Base-by-base conservation (phyloP, 352 stramenopile species). In the Phytophthora brassicae region DNA sequence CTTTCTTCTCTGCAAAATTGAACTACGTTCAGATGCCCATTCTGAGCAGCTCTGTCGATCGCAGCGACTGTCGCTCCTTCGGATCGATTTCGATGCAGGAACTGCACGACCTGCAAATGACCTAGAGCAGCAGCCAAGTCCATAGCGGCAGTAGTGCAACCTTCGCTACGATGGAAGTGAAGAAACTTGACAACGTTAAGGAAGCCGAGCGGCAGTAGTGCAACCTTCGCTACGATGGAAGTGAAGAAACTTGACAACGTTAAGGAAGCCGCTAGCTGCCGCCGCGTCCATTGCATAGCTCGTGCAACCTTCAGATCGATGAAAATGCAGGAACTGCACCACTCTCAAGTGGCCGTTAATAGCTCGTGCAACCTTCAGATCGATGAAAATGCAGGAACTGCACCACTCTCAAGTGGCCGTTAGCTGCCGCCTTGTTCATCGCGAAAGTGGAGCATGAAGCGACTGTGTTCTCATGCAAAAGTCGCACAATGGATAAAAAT, bases 221-320 rank as follows among this genome's bases (percentile, higher is more conserved):
- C 66, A 77, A 23, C 66, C 62, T 61, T 76, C 70, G 0, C 11
- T 22, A 6, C 72, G 56, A 48, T 74, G 36, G 5, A 54, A 52
- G 53, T 85, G 64, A 2, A 85, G 59, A 52, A 77, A 85, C 49
- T 56, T 60, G 19, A 85, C 70, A 4, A 80, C 46, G 9, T 60
- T 36, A 0, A 80, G 28, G 52, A 74, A 51, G 7, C 73, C 73
- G 16, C 70, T 72, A 8, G 60, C 63, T 12, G 73, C 73, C 5
- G 73, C 70, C 4, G 67, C 69, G 51, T 79, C 64, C 73, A 81
- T 77, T 6, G 73, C 73, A 45, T 74, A 69, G 22, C 63, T 56
- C 1, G 69, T 78, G 63, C 66, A 78, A 33, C 69, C 70, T 52
- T 81, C 73, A 6, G 36, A 19, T 14, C 73, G 73, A 17, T 68